Base-by-base conservation (phyloP, 2,329 filamentous ascomycete genomes). In the Ambrosiella xylebori region DNA sequence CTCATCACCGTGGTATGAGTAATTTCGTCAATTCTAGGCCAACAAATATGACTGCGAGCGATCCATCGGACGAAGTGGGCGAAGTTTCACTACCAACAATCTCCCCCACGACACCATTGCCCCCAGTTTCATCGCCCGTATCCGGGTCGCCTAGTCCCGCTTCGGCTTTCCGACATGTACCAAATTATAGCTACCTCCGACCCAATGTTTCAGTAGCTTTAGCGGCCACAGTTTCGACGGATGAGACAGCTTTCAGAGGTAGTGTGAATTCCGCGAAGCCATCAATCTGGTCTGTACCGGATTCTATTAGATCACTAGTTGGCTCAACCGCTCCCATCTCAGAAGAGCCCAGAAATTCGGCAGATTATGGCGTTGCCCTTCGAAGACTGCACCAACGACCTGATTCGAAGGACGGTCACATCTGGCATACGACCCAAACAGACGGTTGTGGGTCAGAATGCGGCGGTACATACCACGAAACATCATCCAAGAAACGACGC, bases 181-280 rank as follows among this genome's bases (percentile, higher is more conserved):
- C 47, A 8, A 59, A 54, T 9, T 52, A 58, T 39, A 58, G 41
- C 41, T 51, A 56, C 11, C 36, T 54, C 7, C 54, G 49, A 15
- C 54, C 39, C 5, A 57, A 45, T 9, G 38, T 47, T 41, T 53
- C 59, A 17, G 35, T 47, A 13, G 44, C 37, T 13, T 54, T 54
- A 37, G 41, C 47, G 38, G 56, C 38, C 27, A 57, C 59, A 12
- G 19, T 3, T 6, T 50, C 41, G 7, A 41, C 44, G 7, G 17
- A 50, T 53, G 59, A 54, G 27, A 58, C 56, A 12, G 58, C 50
- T 17, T 45, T 57, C 47, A 38, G 56, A 50, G 59, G 47, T 4
- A 61, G 53, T 36, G 59, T 61, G 38, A 61, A 61, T 39, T 61
- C 59, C 8, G 56, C 56, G 1, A 56, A 58, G 35, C 59, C 59